phyloP scores from a whole-genome alignment of 2,329 filamentous ascomycete species.

The Tolypocladium tundrense region DNA sequence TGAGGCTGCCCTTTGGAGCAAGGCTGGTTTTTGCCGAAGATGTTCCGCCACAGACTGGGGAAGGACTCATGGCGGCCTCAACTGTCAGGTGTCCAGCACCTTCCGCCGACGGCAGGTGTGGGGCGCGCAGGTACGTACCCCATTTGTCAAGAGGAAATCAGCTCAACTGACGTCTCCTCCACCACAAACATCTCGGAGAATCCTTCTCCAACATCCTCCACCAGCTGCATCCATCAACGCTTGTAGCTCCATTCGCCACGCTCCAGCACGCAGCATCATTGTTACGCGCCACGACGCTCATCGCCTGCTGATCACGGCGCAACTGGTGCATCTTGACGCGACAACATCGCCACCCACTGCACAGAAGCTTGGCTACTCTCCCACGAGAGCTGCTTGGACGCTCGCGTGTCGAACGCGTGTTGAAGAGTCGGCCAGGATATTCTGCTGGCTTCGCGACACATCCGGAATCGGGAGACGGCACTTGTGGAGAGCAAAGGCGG shows the following conservation, averaged over 20 bases:
- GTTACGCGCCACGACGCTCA: neutral
- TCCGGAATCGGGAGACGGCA: neutral
- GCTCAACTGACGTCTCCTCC: neutral
- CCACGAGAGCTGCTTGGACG: neutral
- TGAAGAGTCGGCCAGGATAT: neutral
- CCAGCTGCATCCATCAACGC: neutral
- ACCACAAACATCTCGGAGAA: neutral
- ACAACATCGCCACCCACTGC: neutral
- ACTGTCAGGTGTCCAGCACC: neutral
- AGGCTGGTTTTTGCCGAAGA: neutral
- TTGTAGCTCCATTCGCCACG: neutral
- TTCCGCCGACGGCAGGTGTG: neutral
- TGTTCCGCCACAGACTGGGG: neutral
- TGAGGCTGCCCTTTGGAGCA: constrained; percentile 1
- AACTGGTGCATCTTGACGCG: neutral
- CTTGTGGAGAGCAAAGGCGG: neutral
- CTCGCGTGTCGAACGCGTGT: neutral
- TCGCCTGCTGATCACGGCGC: neutral
- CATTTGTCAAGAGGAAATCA: neutral
- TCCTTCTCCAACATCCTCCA: neutral
- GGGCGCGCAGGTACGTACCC: neutral
- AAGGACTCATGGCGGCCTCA: neutral
- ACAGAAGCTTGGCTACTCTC: neutral
- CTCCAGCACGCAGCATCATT: neutral
- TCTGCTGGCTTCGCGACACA: neutral